Evolutionary conservation across 2,329 filamentous ascomycete species (phyloP).

Genomic region (Fusarium verticillioides): DNA sequence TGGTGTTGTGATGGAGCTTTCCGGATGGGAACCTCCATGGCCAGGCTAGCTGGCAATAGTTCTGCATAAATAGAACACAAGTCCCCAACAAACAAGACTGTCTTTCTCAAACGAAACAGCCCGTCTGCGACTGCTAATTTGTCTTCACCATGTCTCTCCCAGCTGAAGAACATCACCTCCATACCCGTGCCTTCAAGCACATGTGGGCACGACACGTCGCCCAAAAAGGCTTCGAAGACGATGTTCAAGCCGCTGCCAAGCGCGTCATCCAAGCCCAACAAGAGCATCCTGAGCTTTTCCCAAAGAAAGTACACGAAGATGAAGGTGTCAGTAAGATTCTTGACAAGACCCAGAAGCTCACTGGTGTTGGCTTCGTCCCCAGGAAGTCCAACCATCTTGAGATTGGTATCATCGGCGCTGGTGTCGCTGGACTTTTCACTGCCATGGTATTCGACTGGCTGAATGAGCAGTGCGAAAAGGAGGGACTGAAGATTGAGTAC

Average conservation of each 20-base stretch:
- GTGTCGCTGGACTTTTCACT: slow-evolving; percentile 14
- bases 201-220: slow-evolving; percentile 28
- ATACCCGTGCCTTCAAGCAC: slow-evolving; percentile 19
- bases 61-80: not conserved
- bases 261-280: not conserved
- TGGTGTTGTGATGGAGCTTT: not conserved
- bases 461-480: slow-evolving; percentile 1
- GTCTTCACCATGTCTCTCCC: not conserved
- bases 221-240: slow-evolving; percentile 5
- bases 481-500: slow-evolving; percentile 46
- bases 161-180: not conserved
- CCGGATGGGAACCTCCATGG: not conserved
- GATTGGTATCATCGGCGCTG: slow-evolving; percentile 15
- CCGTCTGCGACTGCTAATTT: too few species aligned
- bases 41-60: too few species aligned
- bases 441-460: slow-evolving; percentile 17
- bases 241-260: not conserved
- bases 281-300: not conserved
- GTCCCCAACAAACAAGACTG: too few species aligned
- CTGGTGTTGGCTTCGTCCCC: not conserved
- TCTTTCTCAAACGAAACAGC: too few species aligned
- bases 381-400: not conserved
- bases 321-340: slow-evolving; percentile 8
- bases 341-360: not conserved
- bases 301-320: too few species aligned